These are phyloP conservation scores for Cicer arietinum DNA, from an alignment of 306 rosid genomes.

Conservation along the genomic window DNA sequence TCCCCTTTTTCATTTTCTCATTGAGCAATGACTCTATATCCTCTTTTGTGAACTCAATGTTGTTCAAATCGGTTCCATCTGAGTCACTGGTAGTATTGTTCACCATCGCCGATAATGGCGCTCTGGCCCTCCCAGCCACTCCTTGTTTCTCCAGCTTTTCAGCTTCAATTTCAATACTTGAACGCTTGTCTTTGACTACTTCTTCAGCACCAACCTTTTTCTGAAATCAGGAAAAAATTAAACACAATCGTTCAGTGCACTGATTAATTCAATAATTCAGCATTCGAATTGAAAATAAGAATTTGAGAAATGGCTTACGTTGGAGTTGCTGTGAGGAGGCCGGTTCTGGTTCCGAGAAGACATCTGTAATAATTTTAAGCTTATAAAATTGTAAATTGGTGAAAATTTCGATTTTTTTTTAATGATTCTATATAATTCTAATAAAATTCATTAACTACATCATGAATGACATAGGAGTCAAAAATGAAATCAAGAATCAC, in stretches of 20 bases:
- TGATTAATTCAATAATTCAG: not conserved
- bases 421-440: not conserved
- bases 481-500: not conserved
- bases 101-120: slow-evolving; percentile 51
- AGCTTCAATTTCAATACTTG: slow-evolving; percentile 65
- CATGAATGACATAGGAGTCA: not conserved
- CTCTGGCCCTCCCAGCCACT: slow-evolving; percentile 49
- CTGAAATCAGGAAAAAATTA: slow-evolving; percentile 46
- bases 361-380: slow-evolving; percentile 47
- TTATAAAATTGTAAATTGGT: not conserved
- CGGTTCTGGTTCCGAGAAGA: slow-evolving; percentile 82
- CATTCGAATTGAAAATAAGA: not conserved
- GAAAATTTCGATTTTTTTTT: not conserved
- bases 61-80: slow-evolving; percentile 52
- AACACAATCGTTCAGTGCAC: not conserved
- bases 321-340: slow-evolving; percentile 76
- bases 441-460: not conserved
- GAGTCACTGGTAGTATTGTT: slow-evolving; percentile 45
- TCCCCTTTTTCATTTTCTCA: slow-evolving; percentile 22
- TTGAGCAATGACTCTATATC: slow-evolving; percentile 64
- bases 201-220: slow-evolving; percentile 66
- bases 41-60: slow-evolving; percentile 70
- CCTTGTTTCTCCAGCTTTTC: slow-evolving; percentile 55
- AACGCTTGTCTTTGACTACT: slow-evolving; percentile 61
- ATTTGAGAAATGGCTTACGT: slow-evolving; percentile 46